Evolutionary conservation across 129 eudicot genomes (phyloP), one percentile per base, ranked within the genome.

Genomic region (Smallanthus sonchifolius): DNA sequence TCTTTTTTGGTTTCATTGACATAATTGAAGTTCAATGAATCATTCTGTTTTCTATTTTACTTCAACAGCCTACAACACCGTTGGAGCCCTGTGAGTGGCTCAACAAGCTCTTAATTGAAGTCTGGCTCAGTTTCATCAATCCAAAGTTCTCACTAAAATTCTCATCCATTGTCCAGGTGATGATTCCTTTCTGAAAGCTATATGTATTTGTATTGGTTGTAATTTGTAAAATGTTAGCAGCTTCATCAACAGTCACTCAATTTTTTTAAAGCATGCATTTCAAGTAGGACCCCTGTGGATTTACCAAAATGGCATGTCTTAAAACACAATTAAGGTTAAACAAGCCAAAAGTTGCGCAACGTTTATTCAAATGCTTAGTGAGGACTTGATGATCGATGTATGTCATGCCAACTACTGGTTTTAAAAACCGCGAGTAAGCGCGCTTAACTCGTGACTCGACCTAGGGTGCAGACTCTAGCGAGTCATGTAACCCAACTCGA

Each of bases 71-170:
- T 55, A 78, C 80, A 67, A 95, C 99, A 70, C 96, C 99, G 16
- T 68, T 91, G 87, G 99, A 95, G 72, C 96, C 91, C 69, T 88
- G 96, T 81, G 96, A 95, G 79, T 95, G 99, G 99, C 92, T 95
- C 76, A 95, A 91, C 90, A 95, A 91, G 90, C 89, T 95, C 77
- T 65, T 95, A 52, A 56, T 82, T 15, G 96, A 95, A 82, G 54
- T 95, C 65, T 95, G 97, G 99, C 91, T 93, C 52, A 83, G 83
- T 35, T 91, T 77, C 80, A 85, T 95, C 30, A 84, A 75, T 83
- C 97, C 92, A 7, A 91, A 84, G 87, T 86, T 95, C 77, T 87
- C 97, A 49, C 70, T 79, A 67, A 86, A 83, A 79, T 88, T 95
- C 70, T 84, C 95, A 38, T 82, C 93, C 64, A 83, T 91, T 70